phyloP scores from a whole-genome alignment of 352 stramenopile species.

The Globisporangium cystogenes region DNA sequence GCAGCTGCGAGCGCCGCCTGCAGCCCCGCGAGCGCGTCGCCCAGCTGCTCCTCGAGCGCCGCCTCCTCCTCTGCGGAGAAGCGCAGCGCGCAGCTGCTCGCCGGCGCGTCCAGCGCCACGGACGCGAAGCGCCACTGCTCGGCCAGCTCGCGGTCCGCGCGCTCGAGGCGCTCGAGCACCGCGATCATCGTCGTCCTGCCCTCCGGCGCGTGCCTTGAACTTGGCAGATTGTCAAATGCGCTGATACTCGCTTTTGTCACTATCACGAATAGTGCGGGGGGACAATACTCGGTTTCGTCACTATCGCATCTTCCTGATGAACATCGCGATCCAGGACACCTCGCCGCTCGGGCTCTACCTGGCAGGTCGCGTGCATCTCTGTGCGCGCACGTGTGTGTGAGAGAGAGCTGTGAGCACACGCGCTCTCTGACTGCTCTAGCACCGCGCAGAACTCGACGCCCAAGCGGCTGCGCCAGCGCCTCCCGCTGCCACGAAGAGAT shows the following conservation, averaged over 20 bases:
- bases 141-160: constrained; percentile 38
- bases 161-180: constrained; percentile 17
- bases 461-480: background rate
- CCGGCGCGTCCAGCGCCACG: constrained; percentile 26
- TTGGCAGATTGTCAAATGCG: too few species aligned
- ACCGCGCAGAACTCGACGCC: background rate
- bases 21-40: constrained; percentile 30
- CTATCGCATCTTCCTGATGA: constrained; percentile 16
- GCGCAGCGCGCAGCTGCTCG: constrained; percentile 17
- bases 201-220: background rate
- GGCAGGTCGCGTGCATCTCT: constrained; percentile 18
- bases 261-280: background rate
- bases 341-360: constrained; percentile 62
- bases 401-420: too few species aligned
- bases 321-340: constrained; percentile 28
- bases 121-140: constrained; percentile 38
- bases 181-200: constrained; percentile 22
- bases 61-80: constrained; percentile 64
- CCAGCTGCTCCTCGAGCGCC: constrained; percentile 50
- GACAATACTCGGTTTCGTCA: background rate
- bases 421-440: background rate
- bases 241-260: background rate
- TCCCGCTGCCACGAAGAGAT: background rate
- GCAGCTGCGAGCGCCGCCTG: constrained; percentile 26
- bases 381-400: too few species aligned